Evolutionary conservation across 495 filamentous ascomycete genomes (phyloP).

Genomic region (Podospora pseudopauciseta): DNA sequence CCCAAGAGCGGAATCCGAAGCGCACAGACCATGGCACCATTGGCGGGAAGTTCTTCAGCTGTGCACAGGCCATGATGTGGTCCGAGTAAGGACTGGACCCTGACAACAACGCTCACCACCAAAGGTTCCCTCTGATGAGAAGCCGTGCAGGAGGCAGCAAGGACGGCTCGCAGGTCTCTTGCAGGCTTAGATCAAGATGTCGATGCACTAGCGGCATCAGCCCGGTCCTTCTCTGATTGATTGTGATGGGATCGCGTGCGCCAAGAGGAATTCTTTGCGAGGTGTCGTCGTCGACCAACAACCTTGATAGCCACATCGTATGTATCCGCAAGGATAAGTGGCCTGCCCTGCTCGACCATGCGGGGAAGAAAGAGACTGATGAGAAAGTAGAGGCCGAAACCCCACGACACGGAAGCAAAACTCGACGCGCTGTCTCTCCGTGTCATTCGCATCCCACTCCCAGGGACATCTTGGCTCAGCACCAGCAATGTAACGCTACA

Average conservation of each 20-base stretch:
- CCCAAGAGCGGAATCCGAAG: background rate
- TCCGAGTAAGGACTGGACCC: background rate
- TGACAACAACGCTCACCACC: background rate
- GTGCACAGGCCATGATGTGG: background rate
- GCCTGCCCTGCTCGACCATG: background rate
- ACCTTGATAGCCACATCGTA: background rate
- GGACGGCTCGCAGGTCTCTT: conserved; percentile 13
- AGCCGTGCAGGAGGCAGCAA: too few relatives aligned
- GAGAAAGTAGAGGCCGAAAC: background rate
- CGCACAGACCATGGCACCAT: background rate
- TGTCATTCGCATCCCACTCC: background rate
- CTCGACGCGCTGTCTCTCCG: background rate
- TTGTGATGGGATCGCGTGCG: background rate
- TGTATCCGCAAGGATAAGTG: too few relatives aligned
- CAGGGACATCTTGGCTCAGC: conserved; percentile 8
- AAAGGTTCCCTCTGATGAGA: too few relatives aligned
- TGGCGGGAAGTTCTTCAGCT: background rate
- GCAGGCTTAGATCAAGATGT: conserved; percentile 14
- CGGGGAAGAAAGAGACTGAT: background rate
- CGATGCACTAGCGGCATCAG: background rate
- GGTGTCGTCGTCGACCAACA: background rate
- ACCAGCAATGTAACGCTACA: background rate
- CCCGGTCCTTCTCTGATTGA: background rate
- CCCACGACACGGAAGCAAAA: background rate
- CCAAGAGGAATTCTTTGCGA: background rate